A percentile compares a stretch with the other conserved stretches of the same genome.
Conservation (phyloP, 2,329 filamentous ascomycete genomes). For the Alternaria burnsii region DNA sequence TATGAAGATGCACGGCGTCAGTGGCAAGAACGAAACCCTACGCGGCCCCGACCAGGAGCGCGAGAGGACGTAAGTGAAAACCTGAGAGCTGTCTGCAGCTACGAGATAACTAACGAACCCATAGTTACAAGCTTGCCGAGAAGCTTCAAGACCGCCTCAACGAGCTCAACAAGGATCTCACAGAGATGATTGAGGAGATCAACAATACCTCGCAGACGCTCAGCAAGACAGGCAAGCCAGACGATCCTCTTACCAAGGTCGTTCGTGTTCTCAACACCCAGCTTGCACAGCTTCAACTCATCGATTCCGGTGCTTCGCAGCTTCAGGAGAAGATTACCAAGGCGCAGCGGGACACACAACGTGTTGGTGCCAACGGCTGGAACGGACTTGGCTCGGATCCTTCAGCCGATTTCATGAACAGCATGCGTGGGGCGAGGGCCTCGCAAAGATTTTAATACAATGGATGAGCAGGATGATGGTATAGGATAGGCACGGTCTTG, state of each 20-base stretch:
- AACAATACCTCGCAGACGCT: constrained; percentile 90
- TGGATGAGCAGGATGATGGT: constrained; percentile 30
- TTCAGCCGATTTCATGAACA: constrained; percentile 89
- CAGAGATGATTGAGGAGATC: constrained; percentile 98
- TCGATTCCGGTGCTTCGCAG: constrained; percentile 83
- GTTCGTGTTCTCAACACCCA: constrained; percentile 95
- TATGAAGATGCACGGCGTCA: constrained; percentile 83
- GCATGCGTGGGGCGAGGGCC: constrained; percentile 72
- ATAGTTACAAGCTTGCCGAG: constrained; percentile 86
- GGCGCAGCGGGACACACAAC: constrained; percentile 79
- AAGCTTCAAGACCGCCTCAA: constrained; percentile 89
- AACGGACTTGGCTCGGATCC: constrained; percentile 70
- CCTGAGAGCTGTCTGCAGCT: neutral
- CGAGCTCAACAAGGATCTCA: constrained; percentile 90
- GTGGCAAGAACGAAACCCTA: constrained; percentile 69
- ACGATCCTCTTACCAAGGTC: constrained; percentile 78
- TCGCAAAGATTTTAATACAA: constrained; percentile 39
- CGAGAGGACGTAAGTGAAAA: constrained; percentile 76
- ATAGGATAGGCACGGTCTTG: neutral
- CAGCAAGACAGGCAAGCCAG: constrained; percentile 84
- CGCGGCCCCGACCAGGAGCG: constrained; percentile 93
- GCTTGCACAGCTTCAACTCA: constrained; percentile 89
- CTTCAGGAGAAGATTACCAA: constrained; percentile 83
- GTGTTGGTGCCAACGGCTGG: constrained; percentile 60
- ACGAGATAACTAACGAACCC: constrained; percentile 7